A percentile compares a stretch with the other conserved stretches of the same genome.
These are phyloP conservation scores for Zoysia pacifica DNA, from an alignment of 176 grass and related monocot genomes.

Conservation along the genomic window DNA sequence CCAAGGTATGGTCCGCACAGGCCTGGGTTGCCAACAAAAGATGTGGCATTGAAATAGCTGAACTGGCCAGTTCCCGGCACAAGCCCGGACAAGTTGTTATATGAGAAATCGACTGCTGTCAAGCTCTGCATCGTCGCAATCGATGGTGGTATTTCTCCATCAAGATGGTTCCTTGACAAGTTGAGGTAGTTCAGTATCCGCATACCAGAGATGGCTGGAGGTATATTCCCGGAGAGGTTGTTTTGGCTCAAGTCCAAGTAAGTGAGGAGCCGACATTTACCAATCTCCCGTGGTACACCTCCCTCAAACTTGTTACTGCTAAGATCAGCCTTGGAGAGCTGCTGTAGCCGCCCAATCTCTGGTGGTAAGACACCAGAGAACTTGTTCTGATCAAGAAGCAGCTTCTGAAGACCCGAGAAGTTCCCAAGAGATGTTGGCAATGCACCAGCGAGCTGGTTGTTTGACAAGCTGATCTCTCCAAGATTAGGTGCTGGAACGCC, in stretches of 20 bases:
- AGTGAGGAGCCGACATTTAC: slow-evolving; percentile 82
- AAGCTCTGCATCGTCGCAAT: slow-evolving; percentile 94
- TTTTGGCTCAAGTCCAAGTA: slow-evolving; percentile 87
- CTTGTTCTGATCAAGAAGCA: slow-evolving; percentile 79
- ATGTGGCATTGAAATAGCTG: slow-evolving; percentile 99
- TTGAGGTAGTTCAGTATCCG: slow-evolving; percentile 97
- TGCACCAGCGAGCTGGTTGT: slow-evolving; percentile 71
- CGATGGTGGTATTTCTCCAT: slow-evolving; percentile 74
- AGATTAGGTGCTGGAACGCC: slow-evolving; percentile 53
- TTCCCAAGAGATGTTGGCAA: slow-evolving; percentile 76
- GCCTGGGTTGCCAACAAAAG: slow-evolving; percentile 79
- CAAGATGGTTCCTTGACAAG: slow-evolving; percentile 84
- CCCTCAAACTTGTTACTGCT: slow-evolving; percentile 81
- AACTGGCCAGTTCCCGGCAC: slow-evolving; percentile 95
- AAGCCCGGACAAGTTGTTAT: slow-evolving; percentile 70
- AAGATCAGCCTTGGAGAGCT: slow-evolving; percentile 89
- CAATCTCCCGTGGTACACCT: slow-evolving; percentile 64
- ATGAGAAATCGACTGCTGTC: slow-evolving; percentile 67
- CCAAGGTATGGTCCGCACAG: slow-evolving; percentile 91
- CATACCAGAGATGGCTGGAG: slow-evolving; percentile 77
- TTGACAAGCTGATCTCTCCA: slow-evolving; percentile 85
- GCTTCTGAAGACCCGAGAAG: slow-evolving; percentile 89
- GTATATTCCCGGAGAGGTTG: slow-evolving; percentile 69
- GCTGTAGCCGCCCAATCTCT: slow-evolving; percentile 81
- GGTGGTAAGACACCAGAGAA: slow-evolving; percentile 65